These are phyloP conservation scores for Candida railenensis DNA, from an alignment of 805 yeast genomes.

Conservation along the genomic window DNA sequence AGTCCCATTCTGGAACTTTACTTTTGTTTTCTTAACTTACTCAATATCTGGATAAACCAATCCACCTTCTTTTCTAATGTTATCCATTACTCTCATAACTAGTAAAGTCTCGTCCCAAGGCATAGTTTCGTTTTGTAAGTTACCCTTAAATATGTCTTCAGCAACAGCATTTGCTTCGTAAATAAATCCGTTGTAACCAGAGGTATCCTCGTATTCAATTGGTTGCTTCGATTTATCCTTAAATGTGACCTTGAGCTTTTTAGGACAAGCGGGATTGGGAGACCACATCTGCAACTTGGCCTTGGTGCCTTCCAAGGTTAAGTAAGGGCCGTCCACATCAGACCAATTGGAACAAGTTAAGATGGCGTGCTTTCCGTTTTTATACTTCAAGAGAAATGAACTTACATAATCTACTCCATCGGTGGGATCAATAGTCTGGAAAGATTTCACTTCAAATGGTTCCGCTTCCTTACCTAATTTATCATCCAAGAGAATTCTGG, in stretches of 20 bases:
- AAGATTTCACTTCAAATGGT: slow-evolving; percentile 26
- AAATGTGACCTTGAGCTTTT: slow-evolving; percentile 30
- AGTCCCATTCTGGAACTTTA: too few relatives aligned
- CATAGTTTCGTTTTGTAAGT: slow-evolving; percentile 30
- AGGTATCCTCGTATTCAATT: slow-evolving; percentile 29
- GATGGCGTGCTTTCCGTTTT: slow-evolving; percentile 42
- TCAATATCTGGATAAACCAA: slow-evolving; percentile 36
- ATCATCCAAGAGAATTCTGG: slow-evolving; percentile 38
- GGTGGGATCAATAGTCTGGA: slow-evolving; percentile 29
- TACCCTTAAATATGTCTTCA: slow-evolving; percentile 40
- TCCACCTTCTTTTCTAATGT: slow-evolving; percentile 41
- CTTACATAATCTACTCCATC: slow-evolving; percentile 45
- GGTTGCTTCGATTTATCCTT: slow-evolving; percentile 19
- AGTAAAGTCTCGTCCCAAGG: slow-evolving; percentile 47
- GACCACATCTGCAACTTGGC: slow-evolving; percentile 30
- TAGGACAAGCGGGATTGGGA: slow-evolving; percentile 33
- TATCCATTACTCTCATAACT: slow-evolving; percentile 50
- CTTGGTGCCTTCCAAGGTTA: slow-evolving; percentile 34
- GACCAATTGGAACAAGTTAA: slow-evolving; percentile 29
- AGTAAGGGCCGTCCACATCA: slow-evolving; percentile 26
- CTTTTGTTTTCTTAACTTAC: not conserved
- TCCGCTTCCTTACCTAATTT: slow-evolving; percentile 27
- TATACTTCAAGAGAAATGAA: slow-evolving; percentile 35
- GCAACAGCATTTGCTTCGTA: slow-evolving; percentile 59
- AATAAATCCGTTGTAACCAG: slow-evolving; percentile 48